These are phyloP conservation scores for Keithomyces neogunnii DNA, from an alignment of 2,329 filamentous ascomycete genomes.

Conservation along the genomic window DNA sequence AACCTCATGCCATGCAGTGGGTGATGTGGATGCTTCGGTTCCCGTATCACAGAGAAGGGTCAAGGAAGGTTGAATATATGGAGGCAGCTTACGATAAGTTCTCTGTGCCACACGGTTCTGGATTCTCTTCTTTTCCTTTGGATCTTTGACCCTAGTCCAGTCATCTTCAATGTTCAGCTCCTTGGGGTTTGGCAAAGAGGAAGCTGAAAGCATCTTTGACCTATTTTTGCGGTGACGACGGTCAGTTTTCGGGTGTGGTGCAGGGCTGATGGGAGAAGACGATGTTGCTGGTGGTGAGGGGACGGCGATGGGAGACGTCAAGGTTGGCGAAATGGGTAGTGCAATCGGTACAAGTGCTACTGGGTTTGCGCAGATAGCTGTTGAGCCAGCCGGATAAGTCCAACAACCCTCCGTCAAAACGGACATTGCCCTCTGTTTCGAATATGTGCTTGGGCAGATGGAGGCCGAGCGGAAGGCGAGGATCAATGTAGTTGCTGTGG, in stretches of 20 bases:
- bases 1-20: not conserved
- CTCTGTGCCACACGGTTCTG: constrained; percentile 11
- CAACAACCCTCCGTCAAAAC: not conserved
- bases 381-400: constrained; percentile 1
- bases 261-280: not conserved
- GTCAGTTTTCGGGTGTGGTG: not conserved
- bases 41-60: too few species aligned
- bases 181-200: constrained; percentile 3
- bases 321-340: constrained; percentile 4
- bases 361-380: not conserved
- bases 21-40: too few species aligned
- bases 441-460: not conserved
- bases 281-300: not conserved
- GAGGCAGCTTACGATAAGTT: constrained; percentile 18
- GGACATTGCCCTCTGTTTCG: not conserved
- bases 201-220: not conserved
- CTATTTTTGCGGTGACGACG: not conserved
- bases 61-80: too few species aligned
- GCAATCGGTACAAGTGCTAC: constrained; percentile 1
- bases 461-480: not conserved
- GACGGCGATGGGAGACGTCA: not conserved
- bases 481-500: not conserved
- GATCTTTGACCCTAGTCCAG: constrained; percentile 10
- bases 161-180: constrained; percentile 9
- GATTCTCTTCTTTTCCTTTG: constrained; percentile 10